A percentile compares a stretch with the other conserved stretches of the same genome.
phyloP scores from a whole-genome alignment of 129 eudicot genomes.

The Arctium minus region DNA sequence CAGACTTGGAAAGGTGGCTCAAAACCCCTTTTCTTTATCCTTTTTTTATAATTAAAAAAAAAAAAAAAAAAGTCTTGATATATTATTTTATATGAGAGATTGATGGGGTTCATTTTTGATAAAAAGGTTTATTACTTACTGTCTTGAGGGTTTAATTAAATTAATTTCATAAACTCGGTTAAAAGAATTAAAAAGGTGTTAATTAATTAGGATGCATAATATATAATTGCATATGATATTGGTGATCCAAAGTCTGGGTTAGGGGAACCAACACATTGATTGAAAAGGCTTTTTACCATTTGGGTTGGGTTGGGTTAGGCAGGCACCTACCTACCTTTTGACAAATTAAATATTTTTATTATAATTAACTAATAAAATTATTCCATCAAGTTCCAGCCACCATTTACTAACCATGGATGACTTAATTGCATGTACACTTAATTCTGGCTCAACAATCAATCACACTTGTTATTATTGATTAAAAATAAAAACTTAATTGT shows the following conservation, averaged over 20 bases:
- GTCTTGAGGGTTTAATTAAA: no score
- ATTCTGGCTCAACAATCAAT: not conserved
- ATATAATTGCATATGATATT: not conserved
- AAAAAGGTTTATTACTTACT: no score
- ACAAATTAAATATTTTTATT: not conserved
- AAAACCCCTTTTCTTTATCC: no score
- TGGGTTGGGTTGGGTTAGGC: not conserved
- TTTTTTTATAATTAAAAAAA: no score
- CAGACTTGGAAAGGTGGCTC: not conserved
- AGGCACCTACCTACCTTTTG: conserved; percentile 29
- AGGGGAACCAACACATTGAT: conserved; percentile 39
- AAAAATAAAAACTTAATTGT: not conserved
- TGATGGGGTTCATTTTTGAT: no score
- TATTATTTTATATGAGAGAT: no score
- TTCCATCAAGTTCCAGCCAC: conserved; percentile 6
- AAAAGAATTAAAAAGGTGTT: not conserved
- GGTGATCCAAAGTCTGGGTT: conserved; percentile 31
- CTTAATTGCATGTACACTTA: not conserved
- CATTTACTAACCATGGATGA: conserved; percentile 25
- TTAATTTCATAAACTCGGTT: not conserved
- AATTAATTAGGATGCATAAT: not conserved
- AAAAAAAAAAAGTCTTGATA: no score
- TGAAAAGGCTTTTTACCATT: conserved; percentile 16
- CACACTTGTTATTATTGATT: not conserved
- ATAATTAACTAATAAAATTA: not conserved